Conservation (phyloP, 768 basidiomycete genomes). For the Kondoa subrosea region DNA sequence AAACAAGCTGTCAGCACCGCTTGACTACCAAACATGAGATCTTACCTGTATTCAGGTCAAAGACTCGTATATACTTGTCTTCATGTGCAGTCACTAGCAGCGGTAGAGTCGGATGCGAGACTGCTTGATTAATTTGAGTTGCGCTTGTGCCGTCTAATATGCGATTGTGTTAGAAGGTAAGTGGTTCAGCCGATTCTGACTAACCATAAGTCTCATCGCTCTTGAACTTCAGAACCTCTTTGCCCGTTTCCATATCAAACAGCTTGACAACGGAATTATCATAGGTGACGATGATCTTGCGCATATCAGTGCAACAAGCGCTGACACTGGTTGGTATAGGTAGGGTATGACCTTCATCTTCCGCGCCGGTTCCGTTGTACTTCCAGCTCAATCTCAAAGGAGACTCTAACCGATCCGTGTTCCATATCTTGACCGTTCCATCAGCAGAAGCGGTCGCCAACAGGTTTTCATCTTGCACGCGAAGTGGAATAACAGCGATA, state of each 20-base stretch:
- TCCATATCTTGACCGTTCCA: constrained; percentile 80
- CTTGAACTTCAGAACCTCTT: constrained; percentile 46
- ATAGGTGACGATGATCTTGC: constrained; percentile 77
- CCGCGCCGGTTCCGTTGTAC: constrained; percentile 51
- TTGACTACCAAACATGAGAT: constrained; percentile 7
- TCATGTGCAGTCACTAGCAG: constrained; percentile 79
- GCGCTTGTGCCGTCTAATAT: constrained; percentile 50
- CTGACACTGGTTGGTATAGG: constrained; percentile 65
- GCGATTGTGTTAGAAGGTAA: constrained; percentile 32
- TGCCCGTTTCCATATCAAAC: constrained; percentile 76
- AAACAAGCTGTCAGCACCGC: background rate
- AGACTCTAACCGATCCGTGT: constrained; percentile 4
- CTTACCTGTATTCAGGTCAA: constrained; percentile 65
- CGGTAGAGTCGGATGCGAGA: constrained; percentile 77
- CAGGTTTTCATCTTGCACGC: constrained; percentile 43
- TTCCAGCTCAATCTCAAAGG: constrained; percentile 48
- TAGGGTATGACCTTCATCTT: constrained; percentile 35
- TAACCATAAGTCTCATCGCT: constrained; percentile 37
- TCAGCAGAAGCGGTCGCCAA: constrained; percentile 83
- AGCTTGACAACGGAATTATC: constrained; percentile 76
- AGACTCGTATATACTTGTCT: constrained; percentile 81
- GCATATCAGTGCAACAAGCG: constrained; percentile 62
- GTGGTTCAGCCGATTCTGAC: constrained; percentile 34
- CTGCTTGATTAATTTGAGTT: constrained; percentile 69
- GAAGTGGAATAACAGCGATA: constrained; percentile 48